A percentile compares a stretch with the other conserved stretches of the same genome.
These are phyloP conservation scores for Jasminum sambac DNA, from an alignment of 257 asterid species.

Conservation along the genomic window DNA sequence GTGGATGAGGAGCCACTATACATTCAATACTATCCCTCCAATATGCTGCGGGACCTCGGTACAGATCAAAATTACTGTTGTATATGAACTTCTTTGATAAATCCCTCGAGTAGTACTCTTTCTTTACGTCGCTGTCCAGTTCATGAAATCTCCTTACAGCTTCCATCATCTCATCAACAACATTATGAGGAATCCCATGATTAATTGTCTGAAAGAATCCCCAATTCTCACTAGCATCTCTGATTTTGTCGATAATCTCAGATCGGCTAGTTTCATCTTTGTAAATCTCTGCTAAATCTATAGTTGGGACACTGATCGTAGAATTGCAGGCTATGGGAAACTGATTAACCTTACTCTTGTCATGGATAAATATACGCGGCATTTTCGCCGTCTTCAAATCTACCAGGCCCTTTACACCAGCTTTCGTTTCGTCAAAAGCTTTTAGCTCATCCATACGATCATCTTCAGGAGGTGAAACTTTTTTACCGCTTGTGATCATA, in stretches of 20 bases:
- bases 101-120: slow-evolving; percentile 23
- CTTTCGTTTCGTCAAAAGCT: slow-evolving; percentile 28
- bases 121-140: slow-evolving; percentile 21
- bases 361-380: slow-evolving; percentile 24
- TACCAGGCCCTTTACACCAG: slow-evolving; percentile 27
- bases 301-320: slow-evolving; percentile 6
- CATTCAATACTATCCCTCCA: slow-evolving; percentile 30
- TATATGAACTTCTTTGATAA: slow-evolving; percentile 1
- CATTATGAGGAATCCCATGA: slow-evolving; percentile 21
- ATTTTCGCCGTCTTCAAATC: slow-evolving; percentile 17
- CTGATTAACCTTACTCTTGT: not conserved
- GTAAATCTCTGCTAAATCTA: slow-evolving; percentile 11
- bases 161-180: slow-evolving; percentile 21
- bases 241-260: slow-evolving; percentile 10
- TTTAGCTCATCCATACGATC: slow-evolving; percentile 7
- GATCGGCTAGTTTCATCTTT: not conserved
- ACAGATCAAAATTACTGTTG: slow-evolving; percentile 25
- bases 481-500: not conserved
- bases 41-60: slow-evolving; percentile 6
- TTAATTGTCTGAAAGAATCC: slow-evolving; percentile 31
- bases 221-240: slow-evolving; percentile 21
- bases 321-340: not conserved
- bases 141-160: slow-evolving; percentile 22
- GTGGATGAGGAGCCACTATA: slow-evolving; percentile 28
- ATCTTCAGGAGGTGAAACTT: not conserved